These are phyloP conservation scores for Starmera pachycereana DNA, from an alignment of 805 yeast species.

Conservation along the genomic window DNA sequence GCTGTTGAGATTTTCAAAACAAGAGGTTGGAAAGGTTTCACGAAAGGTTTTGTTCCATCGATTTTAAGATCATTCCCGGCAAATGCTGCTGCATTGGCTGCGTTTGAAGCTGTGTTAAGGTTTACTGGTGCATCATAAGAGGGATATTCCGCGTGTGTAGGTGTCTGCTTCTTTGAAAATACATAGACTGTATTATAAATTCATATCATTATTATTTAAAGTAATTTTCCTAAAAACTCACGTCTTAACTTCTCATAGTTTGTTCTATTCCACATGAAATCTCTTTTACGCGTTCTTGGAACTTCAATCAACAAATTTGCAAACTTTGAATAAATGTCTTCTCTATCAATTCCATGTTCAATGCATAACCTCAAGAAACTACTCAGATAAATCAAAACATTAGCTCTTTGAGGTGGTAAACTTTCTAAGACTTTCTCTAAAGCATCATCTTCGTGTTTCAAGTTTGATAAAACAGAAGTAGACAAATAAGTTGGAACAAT, in stretches of 20 bases:
- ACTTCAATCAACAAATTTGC: slow-evolving; percentile 21
- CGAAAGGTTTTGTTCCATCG: slow-evolving; percentile 73
- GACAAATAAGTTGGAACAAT: slow-evolving; percentile 26
- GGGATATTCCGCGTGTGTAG: too few species aligned
- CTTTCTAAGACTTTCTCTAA: slow-evolving; percentile 26
- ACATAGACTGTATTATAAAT: too few species aligned
- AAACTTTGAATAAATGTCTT: slow-evolving; percentile 16
- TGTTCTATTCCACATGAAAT: slow-evolving; percentile 12
- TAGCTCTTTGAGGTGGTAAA: slow-evolving; percentile 30
- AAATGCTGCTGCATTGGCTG: slow-evolving; percentile 86
- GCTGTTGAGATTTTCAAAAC: slow-evolving; percentile 53
- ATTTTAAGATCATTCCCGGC: slow-evolving; percentile 84
- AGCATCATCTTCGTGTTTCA: slow-evolving; percentile 18
- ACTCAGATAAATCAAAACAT: slow-evolving; percentile 28
- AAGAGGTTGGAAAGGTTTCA: slow-evolving; percentile 62
- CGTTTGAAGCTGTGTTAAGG: slow-evolving; percentile 79
- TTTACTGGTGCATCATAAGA: slow-evolving; percentile 22
- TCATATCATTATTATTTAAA: slow-evolving; percentile 2
- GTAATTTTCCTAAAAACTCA: slow-evolving; percentile 20
- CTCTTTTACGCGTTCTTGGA: slow-evolving; percentile 21
- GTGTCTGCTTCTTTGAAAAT: too few species aligned
- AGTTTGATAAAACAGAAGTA: slow-evolving; percentile 13
- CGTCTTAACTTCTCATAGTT: slow-evolving; percentile 21
- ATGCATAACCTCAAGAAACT: slow-evolving; percentile 27
- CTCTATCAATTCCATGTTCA: slow-evolving; percentile 15